Evolutionary conservation across 148 eudicot genomes (phyloP).

Genomic region (Silene uniflora): DNA sequence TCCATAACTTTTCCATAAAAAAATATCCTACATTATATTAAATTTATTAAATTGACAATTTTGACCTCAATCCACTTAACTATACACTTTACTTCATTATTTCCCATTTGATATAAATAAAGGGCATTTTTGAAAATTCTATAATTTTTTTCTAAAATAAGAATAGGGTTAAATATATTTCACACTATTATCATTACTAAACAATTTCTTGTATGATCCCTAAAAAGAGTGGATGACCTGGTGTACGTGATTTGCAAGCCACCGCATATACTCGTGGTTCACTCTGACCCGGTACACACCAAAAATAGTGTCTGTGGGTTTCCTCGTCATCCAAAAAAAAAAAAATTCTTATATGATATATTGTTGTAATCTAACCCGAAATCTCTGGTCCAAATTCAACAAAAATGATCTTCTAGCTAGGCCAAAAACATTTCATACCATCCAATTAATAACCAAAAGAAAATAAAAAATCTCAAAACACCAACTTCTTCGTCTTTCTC

Average conservation of each 20-base stretch:
- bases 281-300: no score
- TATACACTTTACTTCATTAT: not conserved
- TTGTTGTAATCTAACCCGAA: constrained; percentile 18
- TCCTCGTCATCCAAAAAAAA: no score
- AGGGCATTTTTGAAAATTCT: not conserved
- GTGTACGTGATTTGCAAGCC: no score
- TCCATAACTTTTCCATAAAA: constrained; percentile 11
- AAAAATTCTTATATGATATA: no score
- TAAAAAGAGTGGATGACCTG: no score
- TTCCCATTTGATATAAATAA: not conserved
- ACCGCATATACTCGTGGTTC: no score
- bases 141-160: not conserved
- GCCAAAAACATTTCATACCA: constrained; percentile 6
- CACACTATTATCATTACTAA: not conserved
- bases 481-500: constrained; percentile 11
- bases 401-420: constrained; percentile 3
- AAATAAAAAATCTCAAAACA: no score
- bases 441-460: constrained; percentile 5
- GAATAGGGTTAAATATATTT: no score
- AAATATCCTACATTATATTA: not conserved
- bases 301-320: no score
- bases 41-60: constrained; percentile 5
- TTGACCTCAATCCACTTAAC: not conserved
- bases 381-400: constrained; percentile 32
- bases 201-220: no score